Evolutionary conservation across 805 yeast genomes (phyloP), one percentile per base, ranked within the genome.

Genomic region (Schwanniomyces sp.): DNA sequence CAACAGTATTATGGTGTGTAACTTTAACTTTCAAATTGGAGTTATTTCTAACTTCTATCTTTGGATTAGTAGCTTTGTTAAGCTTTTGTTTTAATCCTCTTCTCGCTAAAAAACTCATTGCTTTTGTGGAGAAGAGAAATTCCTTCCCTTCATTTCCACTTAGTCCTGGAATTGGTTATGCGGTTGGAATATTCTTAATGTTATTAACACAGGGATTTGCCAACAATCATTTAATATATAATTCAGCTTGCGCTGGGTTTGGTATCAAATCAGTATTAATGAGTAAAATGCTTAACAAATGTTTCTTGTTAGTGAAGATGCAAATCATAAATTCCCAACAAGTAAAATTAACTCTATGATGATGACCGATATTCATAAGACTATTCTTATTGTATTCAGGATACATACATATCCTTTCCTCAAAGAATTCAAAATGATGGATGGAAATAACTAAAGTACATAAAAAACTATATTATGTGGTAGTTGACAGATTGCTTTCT

Each of bases 321-420:
- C 90, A 2, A 75, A 77, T 41, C 76, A 77, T 50, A 69, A 75
- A 49, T 86, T 69, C 57, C 82, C 94, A 1, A 74, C 80, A 18
- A 83, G 91, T 44, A 79, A 76, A 49, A 75, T 89, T 48, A 86
- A 92, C 18, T 81, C 88, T 8, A 63, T 88, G 57, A 76, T 88
- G 55, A 85, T 91, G 49, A 82, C 92, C 1, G 96, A 89, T 59
- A n/a, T n/a, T n/a, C n/a, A n/a, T n/a, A n/a, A n/a, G n/a, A n/a
- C n/a, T n/a, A n/a, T n/a, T n/a, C n/a, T n/a, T n/a, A n/a, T n/a
- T n/a, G n/a, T n/a, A n/a, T n/a, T n/a, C n/a, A n/a, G n/a, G n/a
- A n/a, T n/a, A n/a, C n/a, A n/a, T n/a, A n/a, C n/a, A n/a, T n/a
- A n/a, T n/a, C n/a, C n/a, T n/a, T n/a, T n/a, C n/a, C n/a, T n/a